phyloP scores from a whole-genome alignment of 2,329 filamentous ascomycete species.

The Talaromyces sp. region DNA sequence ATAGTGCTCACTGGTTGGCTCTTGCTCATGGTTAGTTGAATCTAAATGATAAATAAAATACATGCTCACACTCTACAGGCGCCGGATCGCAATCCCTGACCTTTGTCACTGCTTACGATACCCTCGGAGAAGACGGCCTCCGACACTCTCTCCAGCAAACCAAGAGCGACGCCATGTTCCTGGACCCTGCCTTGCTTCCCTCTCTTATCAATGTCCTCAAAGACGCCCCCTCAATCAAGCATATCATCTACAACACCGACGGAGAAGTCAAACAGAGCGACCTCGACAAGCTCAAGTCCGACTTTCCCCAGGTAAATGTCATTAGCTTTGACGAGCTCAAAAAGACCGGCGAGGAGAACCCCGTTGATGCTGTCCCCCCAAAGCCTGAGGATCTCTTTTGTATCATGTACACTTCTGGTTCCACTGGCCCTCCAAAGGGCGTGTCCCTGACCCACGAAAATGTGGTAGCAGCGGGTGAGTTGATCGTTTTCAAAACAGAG shows the following conservation, averaged over 20 bases:
- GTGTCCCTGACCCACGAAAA: slow-evolving; percentile 75
- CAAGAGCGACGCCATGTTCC: slow-evolving; percentile 73
- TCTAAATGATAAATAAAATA: not conserved
- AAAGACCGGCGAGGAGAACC: slow-evolving; percentile 57
- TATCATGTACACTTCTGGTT: slow-evolving; percentile 77
- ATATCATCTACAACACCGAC: slow-evolving; percentile 55
- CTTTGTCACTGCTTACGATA: slow-evolving; percentile 93
- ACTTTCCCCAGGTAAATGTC: slow-evolving; percentile 48
- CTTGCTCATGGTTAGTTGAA: slow-evolving; percentile 60
- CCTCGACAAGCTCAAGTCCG: slow-evolving; percentile 49
- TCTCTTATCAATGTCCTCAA: slow-evolving; percentile 53
- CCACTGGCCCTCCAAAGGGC: slow-evolving; percentile 83
- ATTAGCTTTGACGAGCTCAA: slow-evolving; percentile 52
- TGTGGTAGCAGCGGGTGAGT: slow-evolving; percentile 69
- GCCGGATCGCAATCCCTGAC: slow-evolving; percentile 78
- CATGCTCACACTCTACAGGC: slow-evolving; percentile 29
- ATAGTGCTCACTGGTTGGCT: slow-evolving; percentile 73
- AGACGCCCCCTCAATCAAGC: slow-evolving; percentile 50
- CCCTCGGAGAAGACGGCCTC: slow-evolving; percentile 76
- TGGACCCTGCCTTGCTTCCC: slow-evolving; percentile 70
- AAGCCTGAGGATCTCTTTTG: slow-evolving; percentile 74
- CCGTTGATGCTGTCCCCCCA: slow-evolving; percentile 65
- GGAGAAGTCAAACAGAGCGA: slow-evolving; percentile 47
- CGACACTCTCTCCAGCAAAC: slow-evolving; percentile 82
- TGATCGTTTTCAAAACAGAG: slow-evolving; percentile 1